Base-by-base conservation (phyloP, 2,329 filamentous ascomycete species). In the Fusarium buxicola region DNA sequence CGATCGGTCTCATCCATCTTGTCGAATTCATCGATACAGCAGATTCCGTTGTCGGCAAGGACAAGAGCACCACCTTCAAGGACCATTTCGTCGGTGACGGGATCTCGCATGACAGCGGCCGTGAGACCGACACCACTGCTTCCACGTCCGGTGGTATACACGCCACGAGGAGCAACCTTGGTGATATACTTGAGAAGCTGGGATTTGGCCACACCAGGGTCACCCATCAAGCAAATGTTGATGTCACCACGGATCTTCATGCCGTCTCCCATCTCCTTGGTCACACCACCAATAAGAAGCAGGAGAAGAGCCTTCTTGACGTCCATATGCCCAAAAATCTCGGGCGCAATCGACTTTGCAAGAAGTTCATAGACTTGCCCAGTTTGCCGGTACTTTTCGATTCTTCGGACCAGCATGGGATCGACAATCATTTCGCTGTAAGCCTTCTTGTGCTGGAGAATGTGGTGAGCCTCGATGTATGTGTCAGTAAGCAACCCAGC, bases 211-310 rank as follows among this genome's bases (percentile, higher is more conserved):
- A 99, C 95, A 92, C 95, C 95, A 75, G 95, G 95, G 73, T 99
- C 95, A 84, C 95, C 95, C 95, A 99, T 99, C 73, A 99, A 81
- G 76, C 95, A 98, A 63, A 99, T 90, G 79, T 99, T 99, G 82
- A 99, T 96, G 74, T 99, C 95, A 71, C 95, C 95, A 84, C 95
- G 92, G 75, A 99, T 99, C 72, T 93, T 91, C 95, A 99, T 98
- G 59, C 95, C 95, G 73, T 99, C 95, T 48, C 93, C 93, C 86
- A 98, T 96, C 73, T 95, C 90, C 78, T 99, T 99, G 5, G 89
- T 95, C 2, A 97, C 94, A 80, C 95, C 95, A 60, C 95, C 95
- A 66, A 99, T 97, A 30, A 99, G 86, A 27, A 98, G 88, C 6
- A 99, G 84, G n/a, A 99, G 85, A 11, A 99, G 86, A 2, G 95